Conservation (phyloP, 2,329 filamentous ascomycete species). For the Beauveria scarabaeidicola region DNA sequence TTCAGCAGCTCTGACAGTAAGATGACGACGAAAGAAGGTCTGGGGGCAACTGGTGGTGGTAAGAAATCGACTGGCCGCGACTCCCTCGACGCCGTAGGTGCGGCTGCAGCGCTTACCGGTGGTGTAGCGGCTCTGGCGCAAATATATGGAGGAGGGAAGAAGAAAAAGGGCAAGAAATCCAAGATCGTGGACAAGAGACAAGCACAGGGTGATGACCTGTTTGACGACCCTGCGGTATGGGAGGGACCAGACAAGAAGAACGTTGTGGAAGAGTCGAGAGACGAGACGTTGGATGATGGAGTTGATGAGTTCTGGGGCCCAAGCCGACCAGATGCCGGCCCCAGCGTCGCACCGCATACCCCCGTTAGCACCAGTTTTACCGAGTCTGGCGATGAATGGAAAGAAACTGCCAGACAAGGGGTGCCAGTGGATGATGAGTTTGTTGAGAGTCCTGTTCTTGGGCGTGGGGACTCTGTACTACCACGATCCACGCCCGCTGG, state of each 20-base stretch:
- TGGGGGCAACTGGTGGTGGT: not conserved
- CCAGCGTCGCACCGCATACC: conserved; percentile 3
- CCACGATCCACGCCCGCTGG: conserved; percentile 16
- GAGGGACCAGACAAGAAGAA: conserved; percentile 33
- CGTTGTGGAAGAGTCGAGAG: conserved; percentile 18
- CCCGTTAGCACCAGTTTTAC: conserved; percentile 15
- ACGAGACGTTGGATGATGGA: conserved; percentile 15
- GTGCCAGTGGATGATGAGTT: conserved; percentile 20
- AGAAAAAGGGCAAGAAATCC: conserved; percentile 29
- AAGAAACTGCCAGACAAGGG: conserved; percentile 19
- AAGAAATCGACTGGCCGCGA: not conserved
- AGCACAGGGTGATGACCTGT: conserved; percentile 32
- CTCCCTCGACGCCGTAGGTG: conserved; percentile 16
- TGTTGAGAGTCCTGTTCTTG: conserved; percentile 32
- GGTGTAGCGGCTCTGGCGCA: conserved; percentile 28
- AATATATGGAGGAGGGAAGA: conserved; percentile 23
- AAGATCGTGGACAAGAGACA: conserved; percentile 32
- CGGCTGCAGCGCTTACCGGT: conserved; percentile 19
- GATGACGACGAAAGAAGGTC: not conserved
- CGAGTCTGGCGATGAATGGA: conserved; percentile 17
- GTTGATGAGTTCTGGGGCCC: conserved; percentile 26
- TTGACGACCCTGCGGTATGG: conserved; percentile 37
- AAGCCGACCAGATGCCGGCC: conserved; percentile 5
- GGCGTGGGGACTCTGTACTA: conserved; percentile 19
- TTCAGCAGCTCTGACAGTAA: conserved; percentile 7